phyloP scores from a whole-genome alignment of 495 filamentous ascomycete genomes.

The Hypoxylon intermedium region DNA sequence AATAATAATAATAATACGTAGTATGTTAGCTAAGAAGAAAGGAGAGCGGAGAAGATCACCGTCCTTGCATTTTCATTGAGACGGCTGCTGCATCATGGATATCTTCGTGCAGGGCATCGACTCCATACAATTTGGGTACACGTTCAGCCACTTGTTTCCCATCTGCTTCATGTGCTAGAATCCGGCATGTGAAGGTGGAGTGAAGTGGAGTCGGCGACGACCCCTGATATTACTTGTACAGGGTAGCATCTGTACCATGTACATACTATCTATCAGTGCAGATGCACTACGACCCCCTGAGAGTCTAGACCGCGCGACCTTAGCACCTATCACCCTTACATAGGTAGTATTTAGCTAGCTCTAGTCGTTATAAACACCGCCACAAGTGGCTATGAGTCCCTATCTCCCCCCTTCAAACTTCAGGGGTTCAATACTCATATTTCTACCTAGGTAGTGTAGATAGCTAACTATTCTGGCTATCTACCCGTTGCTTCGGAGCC shows the following conservation, averaged over 20 bases:
- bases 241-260: not conserved
- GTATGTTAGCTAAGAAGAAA: no score
- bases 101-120: conserved; percentile 8
- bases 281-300: not conserved
- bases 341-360: no score
- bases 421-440: no score
- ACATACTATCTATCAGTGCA: no score
- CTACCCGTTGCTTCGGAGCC: no score
- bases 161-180: conserved; percentile 30
- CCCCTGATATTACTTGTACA: conserved; percentile 7
- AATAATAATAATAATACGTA: no score
- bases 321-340: not conserved
- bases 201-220: conserved; percentile 13
- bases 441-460: no score
- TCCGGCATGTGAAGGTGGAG: conserved; percentile 34
- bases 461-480: no score
- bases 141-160: conserved; percentile 10
- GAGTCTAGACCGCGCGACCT: not conserved
- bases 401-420: no score
- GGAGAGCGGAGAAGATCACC: no score
- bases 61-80: conserved; percentile 14
- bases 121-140: conserved; percentile 4
- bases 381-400: no score
- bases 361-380: no score
- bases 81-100: conserved; percentile 22